phyloP scores from a whole-genome alignment of 1,284 basidiomycete genomes.

The Malassezia slooffiae region DNA sequence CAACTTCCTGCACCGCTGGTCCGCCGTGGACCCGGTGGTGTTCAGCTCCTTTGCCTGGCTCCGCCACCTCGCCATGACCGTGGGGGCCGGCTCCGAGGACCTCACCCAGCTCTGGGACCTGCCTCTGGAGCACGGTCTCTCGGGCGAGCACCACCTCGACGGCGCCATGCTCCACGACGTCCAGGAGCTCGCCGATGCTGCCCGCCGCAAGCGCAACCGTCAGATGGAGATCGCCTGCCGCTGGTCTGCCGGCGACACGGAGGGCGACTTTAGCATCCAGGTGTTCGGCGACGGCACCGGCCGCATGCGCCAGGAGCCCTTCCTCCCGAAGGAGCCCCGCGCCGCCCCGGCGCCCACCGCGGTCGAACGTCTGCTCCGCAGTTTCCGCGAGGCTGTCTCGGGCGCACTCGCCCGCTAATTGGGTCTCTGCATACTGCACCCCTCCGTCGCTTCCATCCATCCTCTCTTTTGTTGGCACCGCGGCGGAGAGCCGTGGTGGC shows the following conservation, averaged over 20 bases:
- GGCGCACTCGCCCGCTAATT: slow-evolving; percentile 18
- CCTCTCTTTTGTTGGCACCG: neutral
- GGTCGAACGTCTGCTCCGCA: slow-evolving; percentile 24
- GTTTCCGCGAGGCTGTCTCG: slow-evolving; percentile 34
- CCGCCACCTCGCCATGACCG: slow-evolving; percentile 31
- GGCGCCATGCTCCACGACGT: slow-evolving; percentile 53
- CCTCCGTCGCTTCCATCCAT: neutral
- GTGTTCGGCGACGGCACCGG: slow-evolving; percentile 33
- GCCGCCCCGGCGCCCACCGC: slow-evolving; percentile 22
- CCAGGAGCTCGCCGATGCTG: slow-evolving; percentile 44
- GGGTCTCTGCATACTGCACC: too few species aligned
- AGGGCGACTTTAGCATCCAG: slow-evolving; percentile 34
- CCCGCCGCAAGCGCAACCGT: slow-evolving; percentile 27
- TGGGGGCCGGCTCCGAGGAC: slow-evolving; percentile 30
- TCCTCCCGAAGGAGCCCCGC: slow-evolving; percentile 27
- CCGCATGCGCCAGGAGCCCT: slow-evolving; percentile 30
- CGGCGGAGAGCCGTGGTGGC: too few species aligned
- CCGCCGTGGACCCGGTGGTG: slow-evolving; percentile 23
- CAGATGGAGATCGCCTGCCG: slow-evolving; percentile 39
- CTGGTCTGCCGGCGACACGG: slow-evolving; percentile 41
- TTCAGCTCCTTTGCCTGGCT: slow-evolving; percentile 42
- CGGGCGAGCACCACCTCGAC: slow-evolving; percentile 8
- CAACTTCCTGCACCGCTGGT: slow-evolving; percentile 23
- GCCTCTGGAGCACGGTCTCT: slow-evolving; percentile 17
- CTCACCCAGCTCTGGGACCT: slow-evolving; percentile 29